Base-by-base conservation (phyloP, 2,329 filamentous ascomycete genomes). In the Nemania abortiva region DNA sequence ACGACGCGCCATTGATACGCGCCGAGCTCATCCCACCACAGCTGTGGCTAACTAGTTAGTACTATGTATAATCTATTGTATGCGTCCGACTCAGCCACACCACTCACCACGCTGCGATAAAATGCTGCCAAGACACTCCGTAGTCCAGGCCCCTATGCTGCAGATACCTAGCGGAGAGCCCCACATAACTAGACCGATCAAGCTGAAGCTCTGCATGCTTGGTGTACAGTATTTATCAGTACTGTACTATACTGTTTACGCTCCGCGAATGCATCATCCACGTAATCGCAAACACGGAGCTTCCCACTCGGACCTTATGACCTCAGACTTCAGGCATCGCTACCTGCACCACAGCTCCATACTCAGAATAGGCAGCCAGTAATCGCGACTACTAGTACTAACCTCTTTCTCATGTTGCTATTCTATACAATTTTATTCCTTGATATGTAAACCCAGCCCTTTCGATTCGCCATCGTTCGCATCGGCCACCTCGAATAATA, bases 381-480 rank as follows among this genome's bases (percentile, higher is more conserved):
- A 31, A 55, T 63, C 52, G 34, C 39, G 53, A 31, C 24, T 13
- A 15, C 24, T 9, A 13, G 29, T 27, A 5, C 6, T 27, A n/a
- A 22, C 24, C 24, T 53, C 18, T 18, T 47, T 22, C 54, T 24
- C 20, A 27, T 50, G 13, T 42, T 59, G 27, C n/a, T 24, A 18
- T 29, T 24, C 31, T 54, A 3, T 39, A 18, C 49, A n/a, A 53
- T 29, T 37, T 49, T 20, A 5, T 54, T 47, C 31, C 49, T 31
- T 75, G 73, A 72, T 67, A 62, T 72, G 64, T 65, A 63, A 72
- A 70, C 65, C 63, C 61, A 64, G 53, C 63, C 60, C 61, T 67
- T 64, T 53, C 58, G 53, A 70, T 68, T 59, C n/a, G 59, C 49
- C 27, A 61, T 67, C 47, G 11, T 55, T 13, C 37, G 27, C n/a